These are phyloP conservation scores for Metarhizium album DNA, from an alignment of 2,329 filamentous ascomycete species.

Conservation along the genomic window DNA sequence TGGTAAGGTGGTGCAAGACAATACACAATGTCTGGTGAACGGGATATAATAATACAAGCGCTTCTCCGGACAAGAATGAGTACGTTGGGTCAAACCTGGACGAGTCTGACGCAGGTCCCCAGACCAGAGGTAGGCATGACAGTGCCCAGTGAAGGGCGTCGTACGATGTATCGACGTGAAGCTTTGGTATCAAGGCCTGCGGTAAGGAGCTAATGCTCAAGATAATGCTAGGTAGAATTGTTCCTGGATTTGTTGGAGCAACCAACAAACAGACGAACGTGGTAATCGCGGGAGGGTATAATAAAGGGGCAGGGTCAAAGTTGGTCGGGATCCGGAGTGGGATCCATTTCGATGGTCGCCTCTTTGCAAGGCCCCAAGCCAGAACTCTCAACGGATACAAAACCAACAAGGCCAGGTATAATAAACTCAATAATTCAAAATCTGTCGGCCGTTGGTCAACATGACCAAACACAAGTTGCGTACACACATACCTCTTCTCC, in stretches of 20 bases:
- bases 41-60: slow-evolving; percentile 60
- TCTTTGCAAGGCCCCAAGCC: slow-evolving; percentile 33
- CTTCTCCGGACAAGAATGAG: slow-evolving; percentile 37
- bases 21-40: slow-evolving; percentile 69
- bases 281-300: slow-evolving; percentile 74
- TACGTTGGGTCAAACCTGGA: slow-evolving; percentile 28
- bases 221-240: slow-evolving; percentile 70
- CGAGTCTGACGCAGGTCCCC: slow-evolving; percentile 13
- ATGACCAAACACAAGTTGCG: background rate
- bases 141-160: slow-evolving; percentile 70
- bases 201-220: slow-evolving; percentile 71
- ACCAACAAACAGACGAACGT: slow-evolving; percentile 68
- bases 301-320: slow-evolving; percentile 87
- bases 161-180: slow-evolving; percentile 43
- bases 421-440: slow-evolving; percentile 25
- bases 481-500: slow-evolving; percentile 35
- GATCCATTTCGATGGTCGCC: slow-evolving; percentile 25
- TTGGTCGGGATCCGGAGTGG: slow-evolving; percentile 51
- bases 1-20: slow-evolving; percentile 69
- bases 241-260: slow-evolving; percentile 45
- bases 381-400: slow-evolving; percentile 52
- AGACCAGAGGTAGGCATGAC: slow-evolving; percentile 55
- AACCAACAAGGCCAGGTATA: slow-evolving; percentile 30
- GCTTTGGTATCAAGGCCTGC: slow-evolving; percentile 56
- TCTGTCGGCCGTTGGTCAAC: slow-evolving; percentile 23